Percentiles rank a stretch among this genome's conserved stretches.
Conservation (phyloP, 305 asterid species). For the Fraxinus albicans region DNA sequence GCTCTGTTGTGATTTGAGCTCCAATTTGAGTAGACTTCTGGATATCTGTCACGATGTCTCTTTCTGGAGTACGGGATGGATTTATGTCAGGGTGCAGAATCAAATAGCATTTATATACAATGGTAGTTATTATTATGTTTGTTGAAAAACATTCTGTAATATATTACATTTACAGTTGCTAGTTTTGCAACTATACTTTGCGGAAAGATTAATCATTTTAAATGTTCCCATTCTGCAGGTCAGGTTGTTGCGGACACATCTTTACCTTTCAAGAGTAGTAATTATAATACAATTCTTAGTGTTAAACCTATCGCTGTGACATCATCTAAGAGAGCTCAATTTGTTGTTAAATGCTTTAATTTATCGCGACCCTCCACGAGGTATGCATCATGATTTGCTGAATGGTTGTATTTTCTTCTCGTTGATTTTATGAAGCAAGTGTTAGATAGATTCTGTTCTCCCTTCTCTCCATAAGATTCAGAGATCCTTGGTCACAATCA, state of each 20-base stretch:
- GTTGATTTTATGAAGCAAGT: background rate
- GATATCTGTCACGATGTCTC: constrained; percentile 46
- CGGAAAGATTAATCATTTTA: constrained; percentile 5
- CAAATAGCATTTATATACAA: constrained; percentile 58
- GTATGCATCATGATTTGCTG: constrained; percentile 33
- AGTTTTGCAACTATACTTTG: background rate
- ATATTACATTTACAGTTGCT: background rate
- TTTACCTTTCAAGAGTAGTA: constrained; percentile 44
- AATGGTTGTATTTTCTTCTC: constrained; percentile 9
- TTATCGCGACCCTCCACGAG: constrained; percentile 59
- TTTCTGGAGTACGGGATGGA: constrained; percentile 82
- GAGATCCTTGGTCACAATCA: background rate
- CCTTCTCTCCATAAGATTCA: no score
- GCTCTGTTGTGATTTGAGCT: constrained; percentile 61
- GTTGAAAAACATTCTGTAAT: background rate
- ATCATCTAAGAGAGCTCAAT: constrained; percentile 54
- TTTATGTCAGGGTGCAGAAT: constrained; percentile 66
- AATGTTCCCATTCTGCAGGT: constrained; percentile 44
- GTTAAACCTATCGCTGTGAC: constrained; percentile 76
- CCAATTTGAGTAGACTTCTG: constrained; percentile 70
- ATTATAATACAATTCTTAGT: constrained; percentile 44
- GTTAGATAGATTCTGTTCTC: background rate
- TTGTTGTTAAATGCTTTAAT: constrained; percentile 61
- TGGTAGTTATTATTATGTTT: constrained; percentile 41
- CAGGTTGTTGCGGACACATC: constrained; percentile 59